Percentiles rank a stretch among this genome's conserved stretches.
Evolutionary conservation across 768 basidiomycete genomes (phyloP).

Genomic region (Dentipellis sp.): DNA sequence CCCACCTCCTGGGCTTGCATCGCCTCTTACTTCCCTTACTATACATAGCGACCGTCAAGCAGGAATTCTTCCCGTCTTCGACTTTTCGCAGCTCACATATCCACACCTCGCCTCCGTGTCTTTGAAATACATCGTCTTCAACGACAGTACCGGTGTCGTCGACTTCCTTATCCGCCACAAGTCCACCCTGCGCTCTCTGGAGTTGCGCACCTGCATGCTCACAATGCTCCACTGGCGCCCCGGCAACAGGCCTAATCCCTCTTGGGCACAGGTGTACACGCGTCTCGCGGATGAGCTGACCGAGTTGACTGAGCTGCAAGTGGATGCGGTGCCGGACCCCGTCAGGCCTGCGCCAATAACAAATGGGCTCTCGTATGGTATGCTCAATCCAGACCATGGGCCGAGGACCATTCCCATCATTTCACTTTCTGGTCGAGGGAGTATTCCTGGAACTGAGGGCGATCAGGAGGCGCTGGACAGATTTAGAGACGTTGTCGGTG

Average conservation of each 20-base stretch:
- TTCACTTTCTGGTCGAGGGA: too few relatives aligned
- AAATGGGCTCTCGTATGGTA: too few relatives aligned
- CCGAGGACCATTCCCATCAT: too few relatives aligned
- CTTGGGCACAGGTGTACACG: background rate
- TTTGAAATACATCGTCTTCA: background rate
- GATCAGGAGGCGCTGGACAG: too few relatives aligned
- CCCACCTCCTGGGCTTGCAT: background rate
- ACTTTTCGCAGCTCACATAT: background rate
- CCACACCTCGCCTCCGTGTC: background rate
- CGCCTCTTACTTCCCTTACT: background rate
- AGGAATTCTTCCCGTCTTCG: background rate
- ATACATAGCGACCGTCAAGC: background rate
- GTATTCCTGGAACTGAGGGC: too few relatives aligned
- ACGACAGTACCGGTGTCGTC: background rate
- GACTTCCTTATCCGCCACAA: slow-evolving; percentile 3
- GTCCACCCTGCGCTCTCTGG: background rate
- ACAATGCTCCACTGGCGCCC: background rate
- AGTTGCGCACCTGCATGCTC: background rate
- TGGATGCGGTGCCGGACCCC: background rate
- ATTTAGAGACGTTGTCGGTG: too few relatives aligned
- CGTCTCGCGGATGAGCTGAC: background rate
- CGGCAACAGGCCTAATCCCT: background rate
- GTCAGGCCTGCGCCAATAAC: too few relatives aligned
- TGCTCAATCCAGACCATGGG: too few relatives aligned
- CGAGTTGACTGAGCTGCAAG: background rate